Evolutionary conservation across 2,329 filamentous ascomycete genomes (phyloP).

Genomic region (Calonectria leucothoes): DNA sequence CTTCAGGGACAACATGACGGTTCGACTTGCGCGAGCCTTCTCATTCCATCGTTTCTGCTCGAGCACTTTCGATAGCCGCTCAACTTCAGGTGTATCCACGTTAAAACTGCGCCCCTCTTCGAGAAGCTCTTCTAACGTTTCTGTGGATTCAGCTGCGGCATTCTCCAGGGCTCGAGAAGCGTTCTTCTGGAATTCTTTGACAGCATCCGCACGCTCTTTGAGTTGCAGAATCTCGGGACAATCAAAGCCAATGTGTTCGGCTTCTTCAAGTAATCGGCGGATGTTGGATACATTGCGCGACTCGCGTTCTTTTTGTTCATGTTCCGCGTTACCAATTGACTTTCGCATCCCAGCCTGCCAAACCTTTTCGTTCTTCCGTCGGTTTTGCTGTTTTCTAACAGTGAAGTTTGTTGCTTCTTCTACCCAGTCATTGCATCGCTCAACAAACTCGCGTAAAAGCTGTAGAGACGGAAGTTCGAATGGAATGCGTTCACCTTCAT

Average conservation of each 20-base stretch:
- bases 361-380: constrained; percentile 91
- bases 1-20: constrained; percentile 76
- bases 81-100: constrained; percentile 90
- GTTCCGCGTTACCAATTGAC: constrained; percentile 64
- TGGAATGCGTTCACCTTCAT: constrained; percentile 96
- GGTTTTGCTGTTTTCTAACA: constrained; percentile 96
- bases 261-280: constrained; percentile 83
- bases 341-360: constrained; percentile 82
- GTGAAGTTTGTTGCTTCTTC: constrained; percentile 97
- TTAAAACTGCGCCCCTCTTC: constrained; percentile 91
- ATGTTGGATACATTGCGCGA: constrained; percentile 91
- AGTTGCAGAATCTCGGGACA: constrained; percentile 90
- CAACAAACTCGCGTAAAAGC: constrained; percentile 88
- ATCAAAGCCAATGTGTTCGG: constrained; percentile 90
- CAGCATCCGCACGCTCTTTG: constrained; percentile 85
- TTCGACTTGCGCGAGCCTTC: constrained; percentile 73
- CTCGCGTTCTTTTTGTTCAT: constrained; percentile 86
- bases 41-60: constrained; percentile 92
- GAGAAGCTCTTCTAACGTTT: constrained; percentile 89
- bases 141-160: constrained; percentile 70
- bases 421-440: constrained; percentile 97
- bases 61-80: constrained; percentile 81
- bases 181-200: constrained; percentile 85
- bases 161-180: constrained; percentile 78
- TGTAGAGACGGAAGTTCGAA: constrained; percentile 87